These are phyloP conservation scores for cucumber (Cucumis sativus) DNA, from an alignment of 306 rosid genomes.

Conservation along the genomic window DNA sequence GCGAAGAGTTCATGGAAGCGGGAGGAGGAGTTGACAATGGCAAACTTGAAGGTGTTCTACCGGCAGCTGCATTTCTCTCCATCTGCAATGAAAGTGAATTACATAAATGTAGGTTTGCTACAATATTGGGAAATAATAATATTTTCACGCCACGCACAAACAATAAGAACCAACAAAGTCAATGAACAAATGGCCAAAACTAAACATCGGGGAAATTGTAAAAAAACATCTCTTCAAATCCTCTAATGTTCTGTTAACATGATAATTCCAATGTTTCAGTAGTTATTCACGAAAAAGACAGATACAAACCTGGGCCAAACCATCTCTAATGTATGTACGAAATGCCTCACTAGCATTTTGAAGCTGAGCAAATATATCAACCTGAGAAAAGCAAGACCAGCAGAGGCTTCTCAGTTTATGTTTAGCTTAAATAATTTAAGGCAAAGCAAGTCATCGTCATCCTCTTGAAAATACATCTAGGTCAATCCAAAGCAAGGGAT, in stretches of 20 bases:
- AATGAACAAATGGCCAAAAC: not conserved
- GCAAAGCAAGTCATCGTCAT: not conserved
- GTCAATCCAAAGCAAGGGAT: not conserved
- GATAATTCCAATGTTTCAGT: not conserved
- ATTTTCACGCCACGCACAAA: not conserved
- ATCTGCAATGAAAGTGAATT: conserved; percentile 40
- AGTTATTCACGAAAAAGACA: not conserved
- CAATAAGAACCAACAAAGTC: not conserved
- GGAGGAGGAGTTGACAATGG: conserved; percentile 98
- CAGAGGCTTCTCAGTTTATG: not conserved
- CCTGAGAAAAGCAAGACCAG: conserved; percentile 32
- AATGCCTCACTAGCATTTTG: conserved; percentile 99
- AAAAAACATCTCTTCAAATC: not conserved
- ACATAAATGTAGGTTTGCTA: not conserved
- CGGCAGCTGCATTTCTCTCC: conserved; percentile 98
- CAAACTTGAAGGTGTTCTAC: conserved; percentile 88
- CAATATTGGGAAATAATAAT: not conserved
- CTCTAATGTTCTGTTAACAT: not conserved
- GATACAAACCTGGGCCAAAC: conserved; percentile 71
- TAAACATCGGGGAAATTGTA: not conserved
- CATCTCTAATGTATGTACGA: conserved; percentile 94
- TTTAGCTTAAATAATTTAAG: not conserved
- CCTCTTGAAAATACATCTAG: not conserved
- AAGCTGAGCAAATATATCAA: conserved; percentile 93
- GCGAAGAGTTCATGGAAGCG: conserved; percentile 66